These are phyloP conservation scores for Candida glucosophila DNA, from an alignment of 1,139 yeast genomes.

Conservation along the genomic window DNA sequence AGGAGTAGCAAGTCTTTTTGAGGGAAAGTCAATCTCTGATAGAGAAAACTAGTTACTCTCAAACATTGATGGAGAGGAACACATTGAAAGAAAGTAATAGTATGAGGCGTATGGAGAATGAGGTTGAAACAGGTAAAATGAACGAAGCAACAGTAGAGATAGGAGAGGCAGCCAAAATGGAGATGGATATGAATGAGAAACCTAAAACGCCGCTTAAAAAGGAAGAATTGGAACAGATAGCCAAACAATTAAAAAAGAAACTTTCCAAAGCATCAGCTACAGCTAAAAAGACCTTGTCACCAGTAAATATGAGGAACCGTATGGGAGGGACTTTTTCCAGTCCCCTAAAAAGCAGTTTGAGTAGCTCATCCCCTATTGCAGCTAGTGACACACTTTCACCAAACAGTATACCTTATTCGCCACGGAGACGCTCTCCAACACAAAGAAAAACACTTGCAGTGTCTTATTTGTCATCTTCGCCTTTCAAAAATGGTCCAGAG, in stretches of 20 bases:
- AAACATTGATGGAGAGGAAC: slow-evolving; percentile 1
- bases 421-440: slow-evolving; percentile 34
- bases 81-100: slow-evolving; percentile 5
- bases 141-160: too few relatives aligned
- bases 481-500: slow-evolving; percentile 16
- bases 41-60: too few relatives aligned
- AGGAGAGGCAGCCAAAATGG: not conserved
- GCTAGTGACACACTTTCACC: slow-evolving; percentile 17
- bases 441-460: slow-evolving; percentile 33
- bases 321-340: slow-evolving; percentile 25
- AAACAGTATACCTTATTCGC: slow-evolving; percentile 31
- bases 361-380: slow-evolving; percentile 24
- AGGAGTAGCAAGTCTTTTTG: too few relatives aligned
- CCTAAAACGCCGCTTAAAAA: slow-evolving; percentile 34
- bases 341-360: slow-evolving; percentile 9
- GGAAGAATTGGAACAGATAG: slow-evolving; percentile 40
- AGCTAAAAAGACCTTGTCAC: slow-evolving; percentile 33
- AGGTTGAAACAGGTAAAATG: slow-evolving; percentile 1
- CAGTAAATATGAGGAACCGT: slow-evolving; percentile 11
- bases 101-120: slow-evolving; percentile 2
- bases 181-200: slow-evolving; percentile 6
- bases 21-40: too few relatives aligned
- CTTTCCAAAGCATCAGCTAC: slow-evolving; percentile 38
- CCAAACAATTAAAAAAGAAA: slow-evolving; percentile 36
- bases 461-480: slow-evolving; percentile 24